A percentile compares a stretch with the other conserved stretches of the same genome.
Evolutionary conservation across 371 early-diverging fungal genomes (phyloP).

Genomic region (Actinomucor elegans): DNA sequence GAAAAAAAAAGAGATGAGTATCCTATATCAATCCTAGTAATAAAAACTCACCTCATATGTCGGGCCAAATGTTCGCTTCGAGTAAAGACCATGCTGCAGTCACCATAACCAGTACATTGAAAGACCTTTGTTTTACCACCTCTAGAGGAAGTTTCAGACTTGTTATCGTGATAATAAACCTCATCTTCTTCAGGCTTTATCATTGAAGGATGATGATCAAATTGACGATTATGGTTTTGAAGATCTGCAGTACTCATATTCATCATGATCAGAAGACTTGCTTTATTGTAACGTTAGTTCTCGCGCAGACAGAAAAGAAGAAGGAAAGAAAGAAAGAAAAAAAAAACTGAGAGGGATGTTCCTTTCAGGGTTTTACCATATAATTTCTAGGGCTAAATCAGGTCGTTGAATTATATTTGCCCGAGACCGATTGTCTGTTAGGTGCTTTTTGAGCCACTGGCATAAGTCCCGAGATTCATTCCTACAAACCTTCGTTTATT

Average conservation of each 20-base stretch:
- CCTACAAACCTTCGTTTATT: no score
- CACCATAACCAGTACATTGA: constrained; percentile 52
- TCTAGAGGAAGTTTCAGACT: constrained; percentile 2
- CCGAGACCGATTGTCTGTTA: constrained; percentile 13
- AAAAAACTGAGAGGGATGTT: constrained; percentile 1
- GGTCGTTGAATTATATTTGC: constrained; percentile 27
- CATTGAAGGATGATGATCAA: background rate
- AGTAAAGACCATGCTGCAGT: constrained; percentile 57
- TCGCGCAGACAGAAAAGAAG: constrained; percentile 1
- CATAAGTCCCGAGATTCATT: constrained; percentile 9
- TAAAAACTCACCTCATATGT: constrained; percentile 26
- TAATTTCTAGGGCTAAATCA: constrained; percentile 18
- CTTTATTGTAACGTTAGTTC: no score
- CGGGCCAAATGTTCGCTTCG: constrained; percentile 55
- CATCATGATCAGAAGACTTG: no score
- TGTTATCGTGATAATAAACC: constrained; percentile 11
- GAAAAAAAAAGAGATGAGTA: background rate
- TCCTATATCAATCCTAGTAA: background rate
- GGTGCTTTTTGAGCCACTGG: background rate
- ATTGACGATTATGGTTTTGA: constrained; percentile 4
- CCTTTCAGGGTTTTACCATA: constrained; percentile 16
- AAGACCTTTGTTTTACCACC: constrained; percentile 28
- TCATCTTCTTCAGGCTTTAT: constrained; percentile 11
- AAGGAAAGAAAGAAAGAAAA: constrained; percentile 1
- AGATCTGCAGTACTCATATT: constrained; percentile 12